Evolutionary conservation across 495 filamentous ascomycete genomes (phyloP).

Genomic region (Filosporella fistucella): DNA sequence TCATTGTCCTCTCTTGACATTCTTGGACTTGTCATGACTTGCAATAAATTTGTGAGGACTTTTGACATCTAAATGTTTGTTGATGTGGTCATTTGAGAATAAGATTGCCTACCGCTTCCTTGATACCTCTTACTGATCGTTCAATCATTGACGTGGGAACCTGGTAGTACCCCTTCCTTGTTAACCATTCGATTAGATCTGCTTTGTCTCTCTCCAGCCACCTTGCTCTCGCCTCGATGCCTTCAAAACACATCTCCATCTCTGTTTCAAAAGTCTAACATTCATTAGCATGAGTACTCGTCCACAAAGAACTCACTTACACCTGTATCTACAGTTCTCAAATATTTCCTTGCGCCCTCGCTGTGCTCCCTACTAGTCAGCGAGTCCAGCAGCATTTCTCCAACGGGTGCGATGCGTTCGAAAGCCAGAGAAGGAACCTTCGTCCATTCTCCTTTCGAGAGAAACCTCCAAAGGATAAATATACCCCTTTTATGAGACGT

Average conservation of each 20-base stretch:
- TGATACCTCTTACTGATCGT: not conserved
- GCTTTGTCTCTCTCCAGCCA: slow-evolving; percentile 59
- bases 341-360: not conserved
- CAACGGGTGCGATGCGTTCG: not conserved
- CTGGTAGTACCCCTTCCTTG: slow-evolving; percentile 47
- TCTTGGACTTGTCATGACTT: no score
- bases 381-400: not conserved
- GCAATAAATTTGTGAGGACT: no score
- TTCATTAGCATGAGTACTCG: not conserved
- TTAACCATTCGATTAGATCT: slow-evolving; percentile 59
- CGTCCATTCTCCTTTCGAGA: not conserved
- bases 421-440: not conserved
- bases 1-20: no score
- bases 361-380: not conserved
- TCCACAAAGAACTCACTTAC: not conserved
- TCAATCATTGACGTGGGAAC: not conserved
- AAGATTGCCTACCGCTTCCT: no score
- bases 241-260: slow-evolving; percentile 56
- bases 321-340: not conserved
- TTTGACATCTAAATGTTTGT: no score
- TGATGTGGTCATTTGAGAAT: no score
- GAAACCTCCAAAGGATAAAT: not conserved
- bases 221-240: slow-evolving; percentile 53
- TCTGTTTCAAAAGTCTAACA: slow-evolving; percentile 52
- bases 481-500: not conserved